Conservation (phyloP, 208 protist species). For the Leishmania gerbilli region DNA sequence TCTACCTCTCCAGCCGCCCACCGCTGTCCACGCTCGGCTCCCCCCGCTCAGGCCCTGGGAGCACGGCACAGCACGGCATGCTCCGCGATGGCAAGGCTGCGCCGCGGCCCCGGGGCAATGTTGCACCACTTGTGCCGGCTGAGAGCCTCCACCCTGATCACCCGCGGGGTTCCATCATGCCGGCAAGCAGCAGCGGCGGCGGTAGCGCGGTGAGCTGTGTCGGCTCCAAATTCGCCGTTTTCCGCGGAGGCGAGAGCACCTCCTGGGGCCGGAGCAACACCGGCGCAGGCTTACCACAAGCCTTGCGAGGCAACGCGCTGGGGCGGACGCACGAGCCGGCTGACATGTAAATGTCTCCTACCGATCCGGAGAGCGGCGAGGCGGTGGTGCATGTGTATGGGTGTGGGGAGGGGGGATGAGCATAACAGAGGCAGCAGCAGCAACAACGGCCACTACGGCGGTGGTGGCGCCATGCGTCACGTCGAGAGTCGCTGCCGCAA, state of each 20-base stretch:
- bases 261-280: neutral
- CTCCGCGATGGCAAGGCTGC: neutral
- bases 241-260: neutral
- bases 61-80: neutral
- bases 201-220: neutral
- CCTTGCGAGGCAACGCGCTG: neutral
- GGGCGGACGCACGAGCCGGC: neutral
- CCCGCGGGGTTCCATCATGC: neutral
- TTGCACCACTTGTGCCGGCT: slow-evolving; percentile 24
- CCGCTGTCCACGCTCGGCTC: slow-evolving; percentile 18
- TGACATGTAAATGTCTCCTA: neutral
- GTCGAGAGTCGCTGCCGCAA: neutral
- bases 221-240: neutral
- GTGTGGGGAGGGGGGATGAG: neutral
- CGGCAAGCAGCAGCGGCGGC: neutral
- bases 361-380: neutral
- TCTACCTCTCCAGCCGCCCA: slow-evolving; percentile 28
- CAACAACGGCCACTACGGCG: neutral
- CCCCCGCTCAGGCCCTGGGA: neutral
- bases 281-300: neutral
- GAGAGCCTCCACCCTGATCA: neutral
- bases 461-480: neutral
- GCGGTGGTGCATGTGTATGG: neutral
- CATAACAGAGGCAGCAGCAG: neutral
- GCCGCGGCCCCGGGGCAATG: neutral